These are phyloP conservation scores for Podaxis pistillaris DNA, from an alignment of 768 basidiomycete species.

Conservation along the genomic window DNA sequence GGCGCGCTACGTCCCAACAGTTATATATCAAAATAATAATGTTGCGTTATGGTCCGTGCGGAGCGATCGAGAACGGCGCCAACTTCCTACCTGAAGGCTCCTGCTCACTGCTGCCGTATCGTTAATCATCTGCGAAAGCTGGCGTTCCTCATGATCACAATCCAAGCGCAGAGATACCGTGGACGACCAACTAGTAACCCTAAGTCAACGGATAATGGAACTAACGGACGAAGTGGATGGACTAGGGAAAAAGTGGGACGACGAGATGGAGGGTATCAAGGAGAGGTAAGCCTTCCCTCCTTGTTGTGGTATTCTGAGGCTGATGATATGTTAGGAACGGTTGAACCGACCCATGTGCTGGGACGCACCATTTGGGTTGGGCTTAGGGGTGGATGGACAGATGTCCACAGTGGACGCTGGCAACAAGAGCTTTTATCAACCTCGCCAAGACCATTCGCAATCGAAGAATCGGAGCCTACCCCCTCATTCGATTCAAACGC, in stretches of 20 bases:
- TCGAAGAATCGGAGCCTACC: neutral
- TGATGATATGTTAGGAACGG: constrained; percentile 45
- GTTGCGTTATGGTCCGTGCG: constrained; percentile 22
- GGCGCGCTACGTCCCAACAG: constrained; percentile 46
- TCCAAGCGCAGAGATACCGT: constrained; percentile 71
- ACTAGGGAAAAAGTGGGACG: constrained; percentile 41
- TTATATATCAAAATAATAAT: neutral
- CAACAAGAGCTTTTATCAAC: neutral
- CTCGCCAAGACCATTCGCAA: neutral
- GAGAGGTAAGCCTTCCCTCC: constrained; percentile 32
- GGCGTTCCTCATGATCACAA: constrained; percentile 67
- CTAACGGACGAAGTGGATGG: constrained; percentile 42
- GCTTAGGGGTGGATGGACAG: constrained; percentile 59
- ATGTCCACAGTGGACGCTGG: constrained; percentile 39
- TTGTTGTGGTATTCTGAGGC: neutral
- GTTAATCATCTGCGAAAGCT: constrained; percentile 75
- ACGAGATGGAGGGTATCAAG: constrained; percentile 41
- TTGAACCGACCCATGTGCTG: constrained; percentile 60
- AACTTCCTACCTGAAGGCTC: constrained; percentile 81
- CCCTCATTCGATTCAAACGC: neutral
- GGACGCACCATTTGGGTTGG: constrained; percentile 70
- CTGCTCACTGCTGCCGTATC: constrained; percentile 73
- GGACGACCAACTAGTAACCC: constrained; percentile 65
- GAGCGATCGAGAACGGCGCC: constrained; percentile 84
- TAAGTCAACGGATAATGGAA: constrained; percentile 44